Evolutionary conservation across 371 early-diverging fungal species (phyloP), one percentile per base, ranked within the genome.

Genomic region (Mortierella sp.): DNA sequence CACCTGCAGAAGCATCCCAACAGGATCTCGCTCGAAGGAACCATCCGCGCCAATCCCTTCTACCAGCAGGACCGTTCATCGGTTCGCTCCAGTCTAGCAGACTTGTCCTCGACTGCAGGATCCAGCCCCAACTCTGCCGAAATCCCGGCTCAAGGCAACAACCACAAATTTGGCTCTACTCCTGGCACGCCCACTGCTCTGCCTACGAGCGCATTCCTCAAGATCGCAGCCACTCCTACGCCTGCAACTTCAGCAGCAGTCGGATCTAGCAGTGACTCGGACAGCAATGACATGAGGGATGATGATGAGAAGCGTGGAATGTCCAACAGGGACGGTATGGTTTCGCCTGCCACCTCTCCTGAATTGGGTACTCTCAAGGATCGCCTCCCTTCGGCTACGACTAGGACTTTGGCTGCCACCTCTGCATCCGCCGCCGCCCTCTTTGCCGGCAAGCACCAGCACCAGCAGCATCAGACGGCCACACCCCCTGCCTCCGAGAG

Each of bases 41-140:
- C 85, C 29, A 79, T 85, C 70, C 85, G 85, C 2, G 85, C 85
- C 75, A 85, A 85, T 46, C 85, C 85, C n/a, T 85, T 85, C 68
- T 81, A 81, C 63, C 85, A 85, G 48, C 81, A 77, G 63, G 84
- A 84, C 54, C 80, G 80, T 46, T 75, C 84, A 12, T 83, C 83
- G 41, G 80, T 74, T 27, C 83, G 83, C 4, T 83, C 83, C 5
- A 83, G 83, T 72, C 71, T 83, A 65, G 79, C 74, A 16, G 83
- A 78, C 18, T 41, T 79, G 27, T 79, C 79, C 7, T 70, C 77
- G 21, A 58, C 41, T 29, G 60, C 70, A 16, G 76, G 72, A 32
- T 70, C 77, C 1, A 44, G 35, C n/a, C 46, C 29, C 27, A 65
- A 77, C 56, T 77, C 78, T 18, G 51, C 35, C 71, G 76, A 80